Evolutionary conservation across 257 asterid species (phyloP).

Genomic region (Penstemon eatonii): DNA sequence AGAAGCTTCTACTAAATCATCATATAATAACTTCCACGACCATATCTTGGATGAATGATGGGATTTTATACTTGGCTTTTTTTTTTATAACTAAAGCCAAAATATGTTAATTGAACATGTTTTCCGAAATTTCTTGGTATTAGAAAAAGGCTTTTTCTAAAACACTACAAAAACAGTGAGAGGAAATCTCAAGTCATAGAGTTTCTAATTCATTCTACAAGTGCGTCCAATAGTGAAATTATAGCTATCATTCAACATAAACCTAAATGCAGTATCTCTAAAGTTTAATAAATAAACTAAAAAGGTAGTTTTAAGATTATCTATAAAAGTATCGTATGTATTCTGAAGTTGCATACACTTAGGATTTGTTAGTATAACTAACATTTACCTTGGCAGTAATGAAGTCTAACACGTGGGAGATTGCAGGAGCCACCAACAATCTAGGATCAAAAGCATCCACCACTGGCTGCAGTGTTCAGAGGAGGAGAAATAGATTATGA

Average conservation of each 20-base stretch:
- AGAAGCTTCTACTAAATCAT: not conserved
- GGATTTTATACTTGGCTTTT: not conserved
- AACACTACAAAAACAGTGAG: not conserved
- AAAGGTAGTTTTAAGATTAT: not conserved
- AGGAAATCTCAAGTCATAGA: conserved; percentile 14
- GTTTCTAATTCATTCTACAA: not conserved
- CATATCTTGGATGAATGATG: not conserved
- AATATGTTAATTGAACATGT: not conserved
- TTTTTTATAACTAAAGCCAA: conserved; percentile 5
- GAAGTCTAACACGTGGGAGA: conserved; percentile 76
- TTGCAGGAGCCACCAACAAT: conserved; percentile 92
- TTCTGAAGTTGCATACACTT: conserved; percentile 10
- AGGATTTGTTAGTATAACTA: conserved; percentile 6
- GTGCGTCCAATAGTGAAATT: not conserved
- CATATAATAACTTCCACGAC: not conserved
- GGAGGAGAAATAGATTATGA: conserved; percentile 14
- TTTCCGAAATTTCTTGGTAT: not conserved
- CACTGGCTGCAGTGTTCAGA: conserved; percentile 53
- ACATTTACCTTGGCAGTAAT: conserved; percentile 51
- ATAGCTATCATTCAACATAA: not conserved
- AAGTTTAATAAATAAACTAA: not conserved
- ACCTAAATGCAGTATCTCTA: not conserved
- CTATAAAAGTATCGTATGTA: conserved; percentile 4
- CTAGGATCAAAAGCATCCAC: conserved; percentile 98
- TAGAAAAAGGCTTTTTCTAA: not conserved